Base-by-base conservation (phyloP, 2,329 filamentous ascomycete genomes). In the Fusarium sp. region DNA sequence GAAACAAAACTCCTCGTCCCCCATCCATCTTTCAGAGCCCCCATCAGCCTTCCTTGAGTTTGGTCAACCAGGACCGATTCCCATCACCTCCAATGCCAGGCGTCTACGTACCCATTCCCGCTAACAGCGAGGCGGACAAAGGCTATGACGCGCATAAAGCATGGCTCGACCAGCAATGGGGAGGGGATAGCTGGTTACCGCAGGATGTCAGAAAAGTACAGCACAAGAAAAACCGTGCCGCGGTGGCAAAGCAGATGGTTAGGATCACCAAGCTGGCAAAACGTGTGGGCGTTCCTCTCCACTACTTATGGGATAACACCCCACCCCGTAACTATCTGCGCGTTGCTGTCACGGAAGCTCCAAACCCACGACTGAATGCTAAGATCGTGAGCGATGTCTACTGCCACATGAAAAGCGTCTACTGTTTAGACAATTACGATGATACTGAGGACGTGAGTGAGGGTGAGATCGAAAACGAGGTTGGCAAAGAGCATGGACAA, bases 151-250 rank as follows among this genome's bases (percentile, higher is more conserved):
- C 2, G 1, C 27, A 41, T 9, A 19, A 14, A 9, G 1, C 8
- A 9, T 54, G 51, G 51, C 51, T 54, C 13, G 48, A 54, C 10
- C 2, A 10, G 9, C 14, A 42, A 32, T 55, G 49, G 53, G 53
- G n/a, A 6, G 41, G 41, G 8, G 25, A 23, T 4, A 7, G 2
- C 21, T 56, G 53, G 53, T 17, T 56, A 3, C 41, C 6, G 2
- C 29, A 27, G 0, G 41, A 41, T 0, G 49, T 56, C 1, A 41
- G 53, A 4, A 1, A 0, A 2, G 35, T 23, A 2, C 41, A 53
- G n/a, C 15, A 33, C 2, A 32, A 17, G 0, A 37, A 17, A 7
- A 29, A 23, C 0, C 10, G 43, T 10, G 17, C 14, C 8, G 0
- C 4, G 1, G 42, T 42, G 13, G 1, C 49, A 9, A 5, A 9